Evolutionary conservation across 139 green algal species (phyloP).

Genomic region (Astrephomene gubernaculifera): DNA sequence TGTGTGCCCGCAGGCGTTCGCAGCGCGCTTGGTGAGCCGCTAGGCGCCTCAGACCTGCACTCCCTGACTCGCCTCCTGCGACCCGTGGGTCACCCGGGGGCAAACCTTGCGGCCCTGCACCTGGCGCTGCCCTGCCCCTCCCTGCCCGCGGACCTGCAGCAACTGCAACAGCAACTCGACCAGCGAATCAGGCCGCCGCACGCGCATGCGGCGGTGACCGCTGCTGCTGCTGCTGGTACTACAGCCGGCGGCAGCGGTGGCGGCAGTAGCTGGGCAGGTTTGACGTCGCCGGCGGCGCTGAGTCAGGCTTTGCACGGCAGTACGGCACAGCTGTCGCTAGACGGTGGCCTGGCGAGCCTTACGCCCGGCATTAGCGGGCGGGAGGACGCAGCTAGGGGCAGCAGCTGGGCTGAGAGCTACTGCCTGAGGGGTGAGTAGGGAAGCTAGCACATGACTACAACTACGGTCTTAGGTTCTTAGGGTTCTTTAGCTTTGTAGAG

Average conservation of each 20-base stretch:
- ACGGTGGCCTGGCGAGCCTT: background rate
- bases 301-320: background rate
- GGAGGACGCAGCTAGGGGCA: background rate
- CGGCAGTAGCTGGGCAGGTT: too few species aligned
- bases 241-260: background rate
- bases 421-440: constrained; percentile 8
- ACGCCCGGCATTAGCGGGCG: constrained; percentile 34
- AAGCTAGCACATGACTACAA: too few species aligned
- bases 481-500: too few species aligned
- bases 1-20: constrained; percentile 16
- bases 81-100: background rate
- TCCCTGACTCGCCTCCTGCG: constrained; percentile 59
- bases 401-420: constrained; percentile 35
- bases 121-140: constrained; percentile 60
- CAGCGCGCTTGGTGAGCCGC: constrained; percentile 22
- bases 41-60: constrained; percentile 55
- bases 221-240: background rate
- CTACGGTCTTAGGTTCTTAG: too few species aligned
- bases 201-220: background rate
- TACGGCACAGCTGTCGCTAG: constrained; percentile 1
- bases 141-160: constrained; percentile 23
- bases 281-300: background rate
- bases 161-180: constrained; percentile 32
- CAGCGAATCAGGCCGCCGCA: constrained; percentile 16
- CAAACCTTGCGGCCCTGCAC: constrained; percentile 52